Percentiles rank a stretch among this genome's conserved stretches.
Conservation (phyloP, 2,329 filamentous ascomycete species). For the Davidsoniella virescens region DNA sequence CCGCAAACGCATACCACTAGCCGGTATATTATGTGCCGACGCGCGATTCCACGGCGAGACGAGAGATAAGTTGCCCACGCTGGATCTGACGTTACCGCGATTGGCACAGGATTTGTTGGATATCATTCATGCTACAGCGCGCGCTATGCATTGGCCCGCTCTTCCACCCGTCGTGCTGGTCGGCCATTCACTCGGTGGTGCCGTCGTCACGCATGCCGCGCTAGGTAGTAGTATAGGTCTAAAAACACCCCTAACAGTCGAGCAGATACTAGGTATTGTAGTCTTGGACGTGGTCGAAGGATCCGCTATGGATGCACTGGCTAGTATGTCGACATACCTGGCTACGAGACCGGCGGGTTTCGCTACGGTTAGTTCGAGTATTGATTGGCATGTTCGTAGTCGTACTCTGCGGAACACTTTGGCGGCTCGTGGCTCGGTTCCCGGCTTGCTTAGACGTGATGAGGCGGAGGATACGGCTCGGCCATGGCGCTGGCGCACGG, state of each 20-base stretch:
- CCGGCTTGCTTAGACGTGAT: conserved; percentile 49
- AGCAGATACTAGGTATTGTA: conserved; percentile 62
- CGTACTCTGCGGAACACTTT: conserved; percentile 69
- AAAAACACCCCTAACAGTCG: conserved; percentile 54
- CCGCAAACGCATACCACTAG: conserved; percentile 56
- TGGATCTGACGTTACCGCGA: conserved; percentile 55
- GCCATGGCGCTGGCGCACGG: conserved; percentile 72
- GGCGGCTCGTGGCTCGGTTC: conserved; percentile 78
- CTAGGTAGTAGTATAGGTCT: conserved; percentile 58
- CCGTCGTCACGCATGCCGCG: conserved; percentile 64
- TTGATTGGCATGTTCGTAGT: conserved; percentile 87
- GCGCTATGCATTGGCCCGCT: conserved; percentile 53
- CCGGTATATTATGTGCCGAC: conserved; percentile 73
- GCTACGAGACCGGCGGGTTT: conserved; percentile 68
- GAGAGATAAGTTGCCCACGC: conserved; percentile 18
- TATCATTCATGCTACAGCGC: conserved; percentile 51
- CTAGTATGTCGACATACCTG: conserved; percentile 87
- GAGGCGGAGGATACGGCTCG: conserved; percentile 20
- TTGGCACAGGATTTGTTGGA: conserved; percentile 56
- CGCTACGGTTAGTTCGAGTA: conserved; percentile 56
- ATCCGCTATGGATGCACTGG: conserved; percentile 83
- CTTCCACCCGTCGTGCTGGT: conserved; percentile 67
- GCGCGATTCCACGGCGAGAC: conserved; percentile 75
- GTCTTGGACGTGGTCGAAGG: conserved; percentile 94
- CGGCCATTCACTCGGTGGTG: conserved; percentile 84